Evolutionary conservation across 2,329 filamentous ascomycete genomes (phyloP).

Genomic region (Clathrospora elynae): DNA sequence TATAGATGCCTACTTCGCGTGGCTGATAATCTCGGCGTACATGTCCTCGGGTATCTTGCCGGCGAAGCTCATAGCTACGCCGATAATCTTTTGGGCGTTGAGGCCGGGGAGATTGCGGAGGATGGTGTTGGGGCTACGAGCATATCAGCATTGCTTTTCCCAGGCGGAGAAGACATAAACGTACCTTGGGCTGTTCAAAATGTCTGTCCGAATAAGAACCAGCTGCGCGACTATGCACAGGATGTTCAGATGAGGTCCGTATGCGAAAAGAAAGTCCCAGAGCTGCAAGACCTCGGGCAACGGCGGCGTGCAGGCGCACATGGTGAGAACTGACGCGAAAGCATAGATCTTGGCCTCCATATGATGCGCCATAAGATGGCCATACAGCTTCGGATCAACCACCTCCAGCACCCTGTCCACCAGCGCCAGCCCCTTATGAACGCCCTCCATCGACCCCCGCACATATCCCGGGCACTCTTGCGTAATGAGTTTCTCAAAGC

Average conservation of each 20-base stretch:
- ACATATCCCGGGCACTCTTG: slow-evolving; percentile 92
- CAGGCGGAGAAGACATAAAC: slow-evolving; percentile 18
- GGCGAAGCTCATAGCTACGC: slow-evolving; percentile 82
- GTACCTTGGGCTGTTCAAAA: slow-evolving; percentile 83
- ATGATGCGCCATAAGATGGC: slow-evolving; percentile 82
- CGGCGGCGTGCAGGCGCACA: slow-evolving; percentile 94
- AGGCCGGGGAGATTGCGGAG: slow-evolving; percentile 85
- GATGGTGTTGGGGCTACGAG: slow-evolving; percentile 81
- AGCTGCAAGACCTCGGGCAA: slow-evolving; percentile 88
- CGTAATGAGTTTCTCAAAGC: slow-evolving; percentile 86
- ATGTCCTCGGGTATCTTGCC: slow-evolving; percentile 88
- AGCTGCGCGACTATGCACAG: slow-evolving; percentile 96
- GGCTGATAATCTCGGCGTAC: slow-evolving; percentile 85
- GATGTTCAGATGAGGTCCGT: slow-evolving; percentile 92
- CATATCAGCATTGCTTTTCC: slow-evolving; percentile 22
- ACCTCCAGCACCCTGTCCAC: slow-evolving; percentile 92
- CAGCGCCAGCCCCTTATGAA: slow-evolving; percentile 86
- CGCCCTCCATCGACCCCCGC: slow-evolving; percentile 93
- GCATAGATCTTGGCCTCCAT: slow-evolving; percentile 94
- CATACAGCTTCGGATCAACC: slow-evolving; percentile 84
- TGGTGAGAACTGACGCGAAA: slow-evolving; percentile 90
- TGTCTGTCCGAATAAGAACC: slow-evolving; percentile 81
- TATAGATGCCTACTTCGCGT: slow-evolving; percentile 67
- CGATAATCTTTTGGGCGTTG: slow-evolving; percentile 82
- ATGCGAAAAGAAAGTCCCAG: slow-evolving; percentile 98